phyloP scores from a whole-genome alignment of 108 stramenopile genomes.

The Cyclotella kingstonii region DNA sequence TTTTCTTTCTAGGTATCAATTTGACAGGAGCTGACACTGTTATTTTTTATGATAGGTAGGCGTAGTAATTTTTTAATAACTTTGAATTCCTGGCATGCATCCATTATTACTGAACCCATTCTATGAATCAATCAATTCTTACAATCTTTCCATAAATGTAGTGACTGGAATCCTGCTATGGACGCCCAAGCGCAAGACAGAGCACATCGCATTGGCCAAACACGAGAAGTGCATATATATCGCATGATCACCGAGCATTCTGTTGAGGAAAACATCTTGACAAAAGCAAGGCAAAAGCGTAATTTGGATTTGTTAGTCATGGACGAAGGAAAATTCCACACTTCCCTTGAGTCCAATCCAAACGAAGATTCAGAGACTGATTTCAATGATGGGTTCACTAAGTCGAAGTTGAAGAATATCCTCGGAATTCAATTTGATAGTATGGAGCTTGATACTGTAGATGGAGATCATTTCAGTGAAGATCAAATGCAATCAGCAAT shows the following conservation, averaged over 20 bases:
- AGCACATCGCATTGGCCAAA: slow-evolving; percentile 96
- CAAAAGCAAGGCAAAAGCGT: slow-evolving; percentile 93
- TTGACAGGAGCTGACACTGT: slow-evolving; percentile 97
- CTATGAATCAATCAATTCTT: not conserved
- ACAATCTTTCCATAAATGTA: slow-evolving; percentile 11
- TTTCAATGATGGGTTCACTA: slow-evolving; percentile 66
- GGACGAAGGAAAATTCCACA: slow-evolving; percentile 93
- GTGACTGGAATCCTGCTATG: slow-evolving; percentile 98
- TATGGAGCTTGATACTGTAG: not conserved
- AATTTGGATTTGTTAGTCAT: slow-evolving; percentile 94
- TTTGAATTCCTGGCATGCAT: not conserved
- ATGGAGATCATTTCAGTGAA: slow-evolving; percentile 46
- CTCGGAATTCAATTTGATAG: slow-evolving; percentile 56
- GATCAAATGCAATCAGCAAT: slow-evolving; percentile 89
- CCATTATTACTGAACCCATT: not conserved
- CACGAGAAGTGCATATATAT: slow-evolving; percentile 96
- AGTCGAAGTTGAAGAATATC: slow-evolving; percentile 65
- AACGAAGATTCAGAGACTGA: slow-evolving; percentile 16
- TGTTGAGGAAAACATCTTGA: slow-evolving; percentile 97
- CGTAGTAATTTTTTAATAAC: not conserved
- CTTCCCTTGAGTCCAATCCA: slow-evolving; percentile 27
- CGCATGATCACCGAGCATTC: slow-evolving; percentile 92
- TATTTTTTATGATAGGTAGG: slow-evolving; percentile 80
- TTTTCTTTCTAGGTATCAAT: slow-evolving; percentile 81
- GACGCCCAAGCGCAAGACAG: slow-evolving; percentile 94